Conservation (phyloP, 345 rosid species). For the Rhodamnia rubescens region DNA sequence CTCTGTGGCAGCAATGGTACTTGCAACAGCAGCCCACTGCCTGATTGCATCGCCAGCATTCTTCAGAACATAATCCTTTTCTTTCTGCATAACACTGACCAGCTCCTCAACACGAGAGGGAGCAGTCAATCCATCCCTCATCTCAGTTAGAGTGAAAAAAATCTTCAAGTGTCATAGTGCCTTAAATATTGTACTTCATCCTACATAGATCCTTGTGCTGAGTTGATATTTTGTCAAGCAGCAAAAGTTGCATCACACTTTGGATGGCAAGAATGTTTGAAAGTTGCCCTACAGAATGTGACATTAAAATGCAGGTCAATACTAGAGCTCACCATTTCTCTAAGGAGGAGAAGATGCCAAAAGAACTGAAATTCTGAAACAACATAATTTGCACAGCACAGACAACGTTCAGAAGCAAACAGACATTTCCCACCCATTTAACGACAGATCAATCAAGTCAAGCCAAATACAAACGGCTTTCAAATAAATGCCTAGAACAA, state of each 20-base stretch:
- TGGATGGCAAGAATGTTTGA: neutral
- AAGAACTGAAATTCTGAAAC: neutral
- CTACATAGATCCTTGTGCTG: constrained; percentile 12
- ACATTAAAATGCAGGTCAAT: neutral
- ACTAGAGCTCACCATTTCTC: neutral
- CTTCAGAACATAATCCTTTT: constrained; percentile 50
- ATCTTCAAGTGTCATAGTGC: constrained; percentile 83
- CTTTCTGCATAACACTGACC: constrained; percentile 58
- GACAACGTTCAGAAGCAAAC: neutral
- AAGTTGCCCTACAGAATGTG: neutral
- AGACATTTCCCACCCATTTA: neutral
- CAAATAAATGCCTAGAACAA: neutral
- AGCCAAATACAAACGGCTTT: neutral
- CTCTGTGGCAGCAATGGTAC: constrained; percentile 70
- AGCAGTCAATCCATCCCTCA: constrained; percentile 78
- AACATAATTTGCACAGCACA: neutral
- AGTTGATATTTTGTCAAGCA: constrained; percentile 17
- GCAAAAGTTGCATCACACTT: neutral
- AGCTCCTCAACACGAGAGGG: constrained; percentile 76
- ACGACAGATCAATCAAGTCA: neutral
- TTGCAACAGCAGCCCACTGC: constrained; percentile 88
- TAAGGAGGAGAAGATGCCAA: neutral
- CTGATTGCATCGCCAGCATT: constrained; percentile 64
- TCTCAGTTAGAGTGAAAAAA: constrained; percentile 77
- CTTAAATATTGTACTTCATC: constrained; percentile 26